Percentiles rank a stretch among this genome's conserved stretches.
These are phyloP conservation scores for Lavandula angustifolia DNA, from an alignment of 257 asterid genomes.

Conservation along the genomic window DNA sequence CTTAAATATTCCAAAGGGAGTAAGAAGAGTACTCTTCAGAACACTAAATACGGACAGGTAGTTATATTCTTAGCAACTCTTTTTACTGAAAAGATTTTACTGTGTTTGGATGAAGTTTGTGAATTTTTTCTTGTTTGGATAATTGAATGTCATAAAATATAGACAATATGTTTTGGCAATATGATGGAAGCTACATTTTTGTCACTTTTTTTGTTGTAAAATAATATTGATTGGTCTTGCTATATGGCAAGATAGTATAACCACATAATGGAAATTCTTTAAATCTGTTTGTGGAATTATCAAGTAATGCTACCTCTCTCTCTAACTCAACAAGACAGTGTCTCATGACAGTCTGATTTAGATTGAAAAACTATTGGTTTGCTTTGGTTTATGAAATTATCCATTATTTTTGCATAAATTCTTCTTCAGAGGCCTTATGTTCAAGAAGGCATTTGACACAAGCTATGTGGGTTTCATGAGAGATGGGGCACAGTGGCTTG, in stretches of 20 bases:
- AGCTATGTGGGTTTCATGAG: slow-evolving; percentile 91
- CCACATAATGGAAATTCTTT: neutral
- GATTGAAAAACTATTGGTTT: slow-evolving; percentile 1
- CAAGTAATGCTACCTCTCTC: neutral
- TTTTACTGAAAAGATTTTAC: neutral
- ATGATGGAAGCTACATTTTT: neutral
- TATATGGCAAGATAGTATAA: neutral
- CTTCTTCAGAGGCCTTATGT: slow-evolving; percentile 81
- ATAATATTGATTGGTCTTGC: slow-evolving; percentile 8
- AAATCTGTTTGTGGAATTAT: neutral
- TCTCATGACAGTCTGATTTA: neutral
- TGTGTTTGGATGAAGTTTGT: no score
- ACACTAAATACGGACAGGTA: slow-evolving; percentile 97
- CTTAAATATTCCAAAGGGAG: slow-evolving; percentile 83
- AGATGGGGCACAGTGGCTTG: slow-evolving; percentile 96
- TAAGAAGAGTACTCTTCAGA: slow-evolving; percentile 86
- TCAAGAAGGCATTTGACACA: slow-evolving; percentile 78
- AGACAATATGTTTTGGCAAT: neutral
- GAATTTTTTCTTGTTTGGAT: no score
- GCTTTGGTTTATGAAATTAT: neutral
- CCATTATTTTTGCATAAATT: neutral
- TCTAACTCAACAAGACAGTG: neutral
- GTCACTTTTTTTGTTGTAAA: neutral
- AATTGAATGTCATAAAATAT: no score
- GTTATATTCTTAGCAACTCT: slow-evolving; percentile 13